Base-by-base conservation (phyloP, 345 rosid genomes). In the Raphanus sativus region DNA sequence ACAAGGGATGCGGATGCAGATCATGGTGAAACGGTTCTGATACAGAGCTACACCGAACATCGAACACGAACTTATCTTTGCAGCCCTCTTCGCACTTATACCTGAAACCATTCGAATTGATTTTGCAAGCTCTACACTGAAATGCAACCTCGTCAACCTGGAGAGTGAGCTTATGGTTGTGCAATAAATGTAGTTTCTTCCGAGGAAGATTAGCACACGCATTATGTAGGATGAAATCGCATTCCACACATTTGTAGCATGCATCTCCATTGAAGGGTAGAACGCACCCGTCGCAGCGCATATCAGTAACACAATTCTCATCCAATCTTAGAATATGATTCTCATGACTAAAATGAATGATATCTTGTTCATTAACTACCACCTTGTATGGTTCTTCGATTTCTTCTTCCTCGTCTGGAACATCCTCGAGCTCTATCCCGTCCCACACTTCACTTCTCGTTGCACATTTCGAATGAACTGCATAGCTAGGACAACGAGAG, bases 171-270 rank as follows among this genome's bases (percentile, higher is more conserved):
- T 48, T 62, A 48, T 73, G 62, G 50, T 45, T 50, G 50, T 50
- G 61, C 4, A 73, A 0, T 0, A 50, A 12, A 73, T 73, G 62
- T 0, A 62, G 69, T 8, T 61, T 72, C 26, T 45, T 62, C 28
- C 76, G 50, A 63, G 76, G 62, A 32, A 73, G 65, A 58, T 8
- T 70, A n/a, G 65, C 75, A 26, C 75, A 70, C 0, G 8, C 25
- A 25, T 59, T 24, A 34, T 73, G 76, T 16, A 73, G 76, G 34
- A 10, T 3, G 62, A 45, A 73, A 10, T 73, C 62, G 4, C 76
- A 73, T 48, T 48, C 24, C 48, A 48, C 8, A n/a, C 76, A 73
- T 45, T 3, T 63, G 34, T 17, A 62, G 42, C 30, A 63, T 21
- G 62, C 25, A 50, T 48, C 34, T 0, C 1, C 21, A 0, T 30